Evolutionary conservation across 1,139 yeast species (phyloP), one percentile per base, ranked within the genome.

Genomic region (Suhomyces panamericanus): DNA sequence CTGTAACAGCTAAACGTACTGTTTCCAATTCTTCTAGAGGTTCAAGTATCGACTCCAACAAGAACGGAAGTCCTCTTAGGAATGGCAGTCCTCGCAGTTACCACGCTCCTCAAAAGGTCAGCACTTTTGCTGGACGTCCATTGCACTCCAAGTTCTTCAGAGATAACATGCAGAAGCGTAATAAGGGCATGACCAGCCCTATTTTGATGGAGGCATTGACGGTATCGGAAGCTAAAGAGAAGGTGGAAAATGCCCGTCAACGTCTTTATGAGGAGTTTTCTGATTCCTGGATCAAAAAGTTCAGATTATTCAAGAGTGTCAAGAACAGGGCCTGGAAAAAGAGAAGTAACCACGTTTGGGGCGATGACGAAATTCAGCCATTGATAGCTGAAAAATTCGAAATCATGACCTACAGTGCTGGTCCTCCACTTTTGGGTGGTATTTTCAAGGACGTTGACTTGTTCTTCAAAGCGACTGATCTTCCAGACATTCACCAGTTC

Each of bases 251-350:
- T 4, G 81, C 82, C 0, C 59, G 55, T 38, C 63, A 66, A 6
- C 54, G 60, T 15, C 64, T 77, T 16, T 64, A 73, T 35, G 49
- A 55, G 41, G 80, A 85, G 49, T 67, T 87, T 32, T 78, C 93
- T 0, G 72, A 71, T 16, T 80, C 95, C 0, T 91, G 98, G 98
- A 75, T 86, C 26, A 51, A 56, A 38, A 71, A 68, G 47, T 71
- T 51, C 51, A 58, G 53, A 32, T 46, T 55, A 14, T 72, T 66
- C 54, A 57, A 62, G 16, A 36, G 51, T 2, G 55, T 56, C 9
- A 67, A 70, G 48, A 49, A 55, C 13, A 47, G 57, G 6, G 49
- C 49, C 16, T 70, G 75, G 73, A 54, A 50, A 35, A 45, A 52
- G 9, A 59, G 69, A 39, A 43, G 58, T 15, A 57, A 55, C 11